Evolutionary conservation across 805 yeast genomes (phyloP), one percentile per base, ranked within the genome.

Genomic region (Candida ortonii): DNA sequence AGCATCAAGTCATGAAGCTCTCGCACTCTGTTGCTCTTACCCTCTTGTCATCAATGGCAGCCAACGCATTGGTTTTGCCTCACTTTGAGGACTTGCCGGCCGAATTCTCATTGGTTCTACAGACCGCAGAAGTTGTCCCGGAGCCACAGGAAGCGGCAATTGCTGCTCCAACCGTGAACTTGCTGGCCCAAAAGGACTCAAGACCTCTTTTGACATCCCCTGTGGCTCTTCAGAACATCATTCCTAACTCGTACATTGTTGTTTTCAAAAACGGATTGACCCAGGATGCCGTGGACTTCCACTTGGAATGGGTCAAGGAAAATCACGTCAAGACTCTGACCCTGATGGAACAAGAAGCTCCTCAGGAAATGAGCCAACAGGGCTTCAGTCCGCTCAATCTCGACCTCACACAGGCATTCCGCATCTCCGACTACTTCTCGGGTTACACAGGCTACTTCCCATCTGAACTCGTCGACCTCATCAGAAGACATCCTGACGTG

Each of bases 371-470:
- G 18, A 26, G 32, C 6, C 19, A 30, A 3, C 17, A 21, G 17
- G 46, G 43, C 6, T 38, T 42, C 33, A 30, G 34, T 15, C 24
- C 38, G 9, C 41, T 35, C 15, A 20, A 57, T 16, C 81, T 81
- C 47, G 84, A 85, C 49, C 65, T 79, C 44, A 57, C 70, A 38
- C 83, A 79, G 56, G 54, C 69, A 16, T 86, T 84, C 67, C 57
- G 72, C 53, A 69, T 87, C 46, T 78, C 68, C 39, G 68, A 69
- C 38, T 44, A 60, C 26, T 62, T 86, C 56, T 65, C 67, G 41
- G 98, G 97, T 47, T 90, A 89, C 69, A 68, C 89, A 33, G 98
- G 96, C 41, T 73, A 70, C 62, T 87, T 93, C 70, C 73, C 84
- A 47, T 80, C 79, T 32, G 76, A 76, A 34, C 79, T 87, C 35